phyloP scores from a whole-genome alignment of 805 yeast genomes.

The Spathaspora sp. region DNA sequence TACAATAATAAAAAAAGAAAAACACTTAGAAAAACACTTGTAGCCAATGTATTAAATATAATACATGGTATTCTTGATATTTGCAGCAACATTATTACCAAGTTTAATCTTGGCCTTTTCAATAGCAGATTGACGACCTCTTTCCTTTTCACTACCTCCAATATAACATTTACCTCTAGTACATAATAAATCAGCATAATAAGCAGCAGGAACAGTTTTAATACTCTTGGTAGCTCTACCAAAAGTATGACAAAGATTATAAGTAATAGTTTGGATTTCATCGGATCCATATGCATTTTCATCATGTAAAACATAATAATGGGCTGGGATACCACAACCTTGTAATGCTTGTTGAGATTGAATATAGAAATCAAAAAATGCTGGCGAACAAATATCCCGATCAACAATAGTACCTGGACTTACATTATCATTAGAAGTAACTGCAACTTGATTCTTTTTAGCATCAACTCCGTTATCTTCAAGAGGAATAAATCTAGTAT shows the following conservation, averaged over 20 bases:
- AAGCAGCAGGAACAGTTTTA: slow-evolving; percentile 9
- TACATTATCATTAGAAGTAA: slow-evolving; percentile 7
- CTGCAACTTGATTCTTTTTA: slow-evolving; percentile 5
- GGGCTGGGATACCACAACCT: slow-evolving; percentile 10
- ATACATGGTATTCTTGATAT: slow-evolving; percentile 7
- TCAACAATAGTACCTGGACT: slow-evolving; percentile 7
- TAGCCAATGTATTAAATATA: slow-evolving; percentile 1
- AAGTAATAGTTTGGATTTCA: slow-evolving; percentile 7
- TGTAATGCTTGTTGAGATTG: slow-evolving; percentile 10
- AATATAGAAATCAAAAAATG: slow-evolving; percentile 8
- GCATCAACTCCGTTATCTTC: slow-evolving; percentile 4
- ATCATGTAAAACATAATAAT: slow-evolving; percentile 9
- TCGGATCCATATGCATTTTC: slow-evolving; percentile 6
- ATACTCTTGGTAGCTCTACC: slow-evolving; percentile 9
- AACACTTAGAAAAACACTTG: not conserved
- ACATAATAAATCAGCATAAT: slow-evolving; percentile 8
- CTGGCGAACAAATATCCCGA: slow-evolving; percentile 4
- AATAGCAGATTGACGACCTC: slow-evolving; percentile 2
- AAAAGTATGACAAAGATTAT: slow-evolving; percentile 9
- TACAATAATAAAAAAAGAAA: not conserved
- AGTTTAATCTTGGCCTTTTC: slow-evolving; percentile 5
- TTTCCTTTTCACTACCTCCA: slow-evolving; percentile 3
- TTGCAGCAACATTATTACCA: slow-evolving; percentile 3
- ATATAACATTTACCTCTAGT: slow-evolving; percentile 8
- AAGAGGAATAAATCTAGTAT: slow-evolving; percentile 8